phyloP scores from a whole-genome alignment of 2,329 filamentous ascomycete genomes.

The Arthrobotrys entomopaga region DNA sequence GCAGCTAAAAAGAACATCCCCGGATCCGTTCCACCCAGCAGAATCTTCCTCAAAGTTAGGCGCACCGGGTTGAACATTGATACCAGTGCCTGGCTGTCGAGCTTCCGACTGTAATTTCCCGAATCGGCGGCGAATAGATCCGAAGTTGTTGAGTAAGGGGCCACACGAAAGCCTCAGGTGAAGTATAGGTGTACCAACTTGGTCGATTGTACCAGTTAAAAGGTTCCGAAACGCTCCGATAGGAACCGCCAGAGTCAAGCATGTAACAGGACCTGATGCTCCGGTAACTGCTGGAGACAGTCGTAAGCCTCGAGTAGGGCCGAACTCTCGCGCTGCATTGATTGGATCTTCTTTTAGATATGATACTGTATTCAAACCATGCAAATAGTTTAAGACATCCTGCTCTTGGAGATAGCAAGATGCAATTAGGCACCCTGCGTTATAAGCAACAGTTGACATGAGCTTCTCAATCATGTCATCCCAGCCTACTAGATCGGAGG shows the following conservation, averaged over 20 bases:
- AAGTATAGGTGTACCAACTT: slow-evolving; percentile 50
- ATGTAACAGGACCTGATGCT: slow-evolving; percentile 7
- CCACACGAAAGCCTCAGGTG: slow-evolving; percentile 26
- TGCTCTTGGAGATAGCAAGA: slow-evolving; percentile 30
- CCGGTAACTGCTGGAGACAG: neutral
- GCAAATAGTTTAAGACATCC: slow-evolving; percentile 13
- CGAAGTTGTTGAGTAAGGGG: slow-evolving; percentile 28
- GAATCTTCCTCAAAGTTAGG: slow-evolving; percentile 51
- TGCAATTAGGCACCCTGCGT: slow-evolving; percentile 13
- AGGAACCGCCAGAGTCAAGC: slow-evolving; percentile 29
- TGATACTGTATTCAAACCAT: neutral
- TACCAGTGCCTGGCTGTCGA: neutral
- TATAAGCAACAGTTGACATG: neutral
- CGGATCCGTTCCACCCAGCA: slow-evolving; percentile 52
- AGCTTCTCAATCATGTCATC: slow-evolving; percentile 16
- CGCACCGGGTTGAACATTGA: slow-evolving; percentile 26
- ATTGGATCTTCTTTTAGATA: slow-evolving; percentile 9
- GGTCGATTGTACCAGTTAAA: slow-evolving; percentile 9
- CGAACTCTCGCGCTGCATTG: neutral
- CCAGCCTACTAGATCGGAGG: slow-evolving; percentile 15
- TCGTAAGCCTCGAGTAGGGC: too few species aligned
- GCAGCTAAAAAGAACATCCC: slow-evolving; percentile 54
- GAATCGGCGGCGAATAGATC: slow-evolving; percentile 44
- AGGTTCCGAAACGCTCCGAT: slow-evolving; percentile 28
- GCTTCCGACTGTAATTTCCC: slow-evolving; percentile 3